Conservation (phyloP, 129 eudicot species). For the Scalesia atractyloides region DNA sequence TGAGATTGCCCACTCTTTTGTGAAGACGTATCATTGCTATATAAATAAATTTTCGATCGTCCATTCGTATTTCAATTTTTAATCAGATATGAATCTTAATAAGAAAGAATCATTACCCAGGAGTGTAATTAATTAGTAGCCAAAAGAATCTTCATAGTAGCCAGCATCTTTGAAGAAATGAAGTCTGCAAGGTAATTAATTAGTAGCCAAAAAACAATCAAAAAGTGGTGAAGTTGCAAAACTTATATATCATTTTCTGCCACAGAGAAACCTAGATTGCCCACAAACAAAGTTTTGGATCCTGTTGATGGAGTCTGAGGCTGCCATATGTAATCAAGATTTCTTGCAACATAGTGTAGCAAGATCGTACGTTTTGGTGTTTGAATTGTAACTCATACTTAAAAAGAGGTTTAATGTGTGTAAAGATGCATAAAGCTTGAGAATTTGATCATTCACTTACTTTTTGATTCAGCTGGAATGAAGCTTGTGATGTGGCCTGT, state of each 20-base stretch:
- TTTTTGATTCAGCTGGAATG: too few species aligned
- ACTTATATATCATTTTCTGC: slow-evolving; percentile 59
- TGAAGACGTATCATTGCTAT: slow-evolving; percentile 45
- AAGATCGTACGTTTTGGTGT: too few species aligned
- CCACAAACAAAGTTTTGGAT: slow-evolving; percentile 79
- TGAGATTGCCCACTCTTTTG: slow-evolving; percentile 48
- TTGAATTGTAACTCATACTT: too few species aligned
- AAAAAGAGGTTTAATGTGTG: too few species aligned
- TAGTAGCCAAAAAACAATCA: not conserved
- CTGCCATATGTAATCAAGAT: slow-evolving; percentile 39
- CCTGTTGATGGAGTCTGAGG: slow-evolving; percentile 69
- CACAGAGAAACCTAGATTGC: slow-evolving; percentile 61
- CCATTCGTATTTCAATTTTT: not conserved
- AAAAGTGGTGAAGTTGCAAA: not conserved
- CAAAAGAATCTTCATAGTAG: too few species aligned
- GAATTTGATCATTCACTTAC: too few species aligned
- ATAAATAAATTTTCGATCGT: not conserved
- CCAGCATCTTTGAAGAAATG: slow-evolving; percentile 62
- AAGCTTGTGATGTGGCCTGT: too few species aligned
- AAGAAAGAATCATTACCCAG: slow-evolving; percentile 45
- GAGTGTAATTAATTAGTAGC: slow-evolving; percentile 39
- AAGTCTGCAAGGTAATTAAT: slow-evolving; percentile 38
- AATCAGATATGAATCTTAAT: not conserved
- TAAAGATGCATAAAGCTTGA: too few species aligned
- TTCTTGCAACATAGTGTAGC: too few species aligned